phyloP scores from a whole-genome alignment of 2,329 filamentous ascomycete genomes.

The Lojkania enalia region DNA sequence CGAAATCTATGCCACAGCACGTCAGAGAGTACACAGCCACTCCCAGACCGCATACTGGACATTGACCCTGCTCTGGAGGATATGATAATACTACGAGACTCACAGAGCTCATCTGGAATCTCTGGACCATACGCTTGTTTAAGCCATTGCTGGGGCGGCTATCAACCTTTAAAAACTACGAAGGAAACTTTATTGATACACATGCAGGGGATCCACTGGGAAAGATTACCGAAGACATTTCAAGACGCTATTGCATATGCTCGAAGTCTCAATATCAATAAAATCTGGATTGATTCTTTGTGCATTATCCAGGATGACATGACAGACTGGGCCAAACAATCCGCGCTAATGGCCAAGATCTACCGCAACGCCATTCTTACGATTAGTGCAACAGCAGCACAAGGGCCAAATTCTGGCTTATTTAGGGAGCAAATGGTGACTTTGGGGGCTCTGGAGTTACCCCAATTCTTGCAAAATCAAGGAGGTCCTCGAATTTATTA shows the following conservation, averaged over 20 bases:
- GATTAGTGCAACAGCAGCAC: constrained; percentile 9
- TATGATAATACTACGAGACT: neutral
- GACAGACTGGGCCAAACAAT: constrained; percentile 13
- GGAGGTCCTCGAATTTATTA: neutral
- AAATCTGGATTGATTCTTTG: constrained; percentile 17
- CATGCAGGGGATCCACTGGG: neutral
- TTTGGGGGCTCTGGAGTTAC: too few relatives aligned
- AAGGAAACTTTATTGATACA: neutral
- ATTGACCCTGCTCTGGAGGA: neutral
- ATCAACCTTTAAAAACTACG: neutral
- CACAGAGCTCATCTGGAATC: too few relatives aligned
- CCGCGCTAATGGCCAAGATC: constrained; percentile 18
- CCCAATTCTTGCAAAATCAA: neutral
- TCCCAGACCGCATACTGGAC: too few relatives aligned
- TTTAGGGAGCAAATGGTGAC: too few relatives aligned
- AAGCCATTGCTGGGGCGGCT: constrained; percentile 6
- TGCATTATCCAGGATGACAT: constrained; percentile 8
- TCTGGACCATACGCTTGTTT: constrained; percentile 8
- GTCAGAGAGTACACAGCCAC: neutral
- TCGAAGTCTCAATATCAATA: constrained; percentile 5
- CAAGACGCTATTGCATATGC: constrained; percentile 16
- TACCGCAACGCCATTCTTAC: constrained; percentile 22
- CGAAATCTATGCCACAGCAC: neutral
- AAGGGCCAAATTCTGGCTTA: neutral
- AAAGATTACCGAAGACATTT: constrained; percentile 3